These are phyloP conservation scores for Trebouxia sp. DNA, from an alignment of 139 green algal genomes.

Conservation along the genomic window DNA sequence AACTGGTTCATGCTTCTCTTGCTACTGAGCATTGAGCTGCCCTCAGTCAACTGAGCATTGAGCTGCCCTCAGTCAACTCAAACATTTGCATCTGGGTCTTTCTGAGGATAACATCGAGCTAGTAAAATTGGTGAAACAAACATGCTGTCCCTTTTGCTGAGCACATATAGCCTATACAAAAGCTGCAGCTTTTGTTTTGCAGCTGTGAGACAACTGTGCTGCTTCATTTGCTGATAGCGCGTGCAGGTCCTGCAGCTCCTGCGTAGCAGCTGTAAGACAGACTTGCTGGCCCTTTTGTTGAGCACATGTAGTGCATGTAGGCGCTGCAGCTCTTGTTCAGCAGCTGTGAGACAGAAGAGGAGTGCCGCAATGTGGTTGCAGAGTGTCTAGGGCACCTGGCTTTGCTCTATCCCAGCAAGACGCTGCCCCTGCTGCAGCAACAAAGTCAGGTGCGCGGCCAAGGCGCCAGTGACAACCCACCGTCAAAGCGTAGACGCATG, in stretches of 20 bases:
- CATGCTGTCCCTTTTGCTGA: too few species aligned
- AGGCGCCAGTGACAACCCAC: not conserved
- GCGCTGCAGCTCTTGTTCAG: conserved; percentile 75
- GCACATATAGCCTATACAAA: too few species aligned
- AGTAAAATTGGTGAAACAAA: too few species aligned
- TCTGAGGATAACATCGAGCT: too few species aligned
- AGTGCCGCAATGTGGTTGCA: conserved; percentile 87
- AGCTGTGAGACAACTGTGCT: not conserved
- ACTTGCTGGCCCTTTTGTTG: too few species aligned
- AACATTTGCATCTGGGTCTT: too few species aligned
- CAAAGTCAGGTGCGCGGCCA: conserved; percentile 32
- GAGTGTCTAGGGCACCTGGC: conserved; percentile 91
- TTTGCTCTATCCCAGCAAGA: conserved; percentile 60
- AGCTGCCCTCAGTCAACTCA: too few species aligned
- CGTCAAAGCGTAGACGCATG: not conserved
- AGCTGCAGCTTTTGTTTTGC: not conserved
- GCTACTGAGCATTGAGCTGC: too few species aligned
- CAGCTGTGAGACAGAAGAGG: conserved; percentile 78
- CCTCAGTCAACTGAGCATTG: too few species aligned
- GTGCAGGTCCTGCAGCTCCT: not conserved
- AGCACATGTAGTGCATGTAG: too few species aligned
- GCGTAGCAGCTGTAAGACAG: too few species aligned
- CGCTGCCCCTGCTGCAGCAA: conserved; percentile 54
- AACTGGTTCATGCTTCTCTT: too few species aligned
- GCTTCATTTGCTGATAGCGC: not conserved